Evolutionary conservation across 257 asterid species (phyloP).

Genomic region (Rhazya stricta): DNA sequence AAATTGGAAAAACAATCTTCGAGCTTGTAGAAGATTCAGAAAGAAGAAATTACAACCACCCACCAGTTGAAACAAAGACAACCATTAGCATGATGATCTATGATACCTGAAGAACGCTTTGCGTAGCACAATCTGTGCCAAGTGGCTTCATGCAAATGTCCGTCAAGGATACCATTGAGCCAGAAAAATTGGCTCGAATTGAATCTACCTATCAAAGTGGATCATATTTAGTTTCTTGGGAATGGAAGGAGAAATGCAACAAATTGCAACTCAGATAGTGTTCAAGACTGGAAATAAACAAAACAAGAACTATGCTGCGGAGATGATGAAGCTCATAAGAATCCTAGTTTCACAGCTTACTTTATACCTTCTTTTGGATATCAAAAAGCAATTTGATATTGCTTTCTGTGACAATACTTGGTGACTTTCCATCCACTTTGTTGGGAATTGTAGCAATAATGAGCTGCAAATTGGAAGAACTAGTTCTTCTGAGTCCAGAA

Average conservation of each 20-base stretch:
- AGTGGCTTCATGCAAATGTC: conserved; percentile 99
- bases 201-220: conserved; percentile 75
- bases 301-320: background rate
- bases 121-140: conserved; percentile 95
- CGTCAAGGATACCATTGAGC: conserved; percentile 71
- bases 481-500: conserved; percentile 14
- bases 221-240: conserved; percentile 16
- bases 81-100: background rate
- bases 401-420: conserved; percentile 80
- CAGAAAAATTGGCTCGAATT: conserved; percentile 75
- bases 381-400: conserved; percentile 83
- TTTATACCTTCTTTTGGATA: conserved; percentile 82
- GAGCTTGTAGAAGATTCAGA: background rate
- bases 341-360: background rate
- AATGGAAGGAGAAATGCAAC: background rate
- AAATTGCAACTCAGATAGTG: background rate
- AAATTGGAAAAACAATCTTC: background rate
- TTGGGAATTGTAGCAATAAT: conserved; percentile 77
- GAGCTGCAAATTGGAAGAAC: conserved; percentile 60
- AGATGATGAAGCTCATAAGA: background rate
- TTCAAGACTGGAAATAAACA: background rate
- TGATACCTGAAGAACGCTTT: conserved; percentile 90
- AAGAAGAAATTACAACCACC: background rate
- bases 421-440: conserved; percentile 55
- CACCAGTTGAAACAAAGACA: background rate